These are phyloP conservation scores for Trematosphaeria pertusa DNA, from an alignment of 2,329 filamentous ascomycete species.

Conservation along the genomic window DNA sequence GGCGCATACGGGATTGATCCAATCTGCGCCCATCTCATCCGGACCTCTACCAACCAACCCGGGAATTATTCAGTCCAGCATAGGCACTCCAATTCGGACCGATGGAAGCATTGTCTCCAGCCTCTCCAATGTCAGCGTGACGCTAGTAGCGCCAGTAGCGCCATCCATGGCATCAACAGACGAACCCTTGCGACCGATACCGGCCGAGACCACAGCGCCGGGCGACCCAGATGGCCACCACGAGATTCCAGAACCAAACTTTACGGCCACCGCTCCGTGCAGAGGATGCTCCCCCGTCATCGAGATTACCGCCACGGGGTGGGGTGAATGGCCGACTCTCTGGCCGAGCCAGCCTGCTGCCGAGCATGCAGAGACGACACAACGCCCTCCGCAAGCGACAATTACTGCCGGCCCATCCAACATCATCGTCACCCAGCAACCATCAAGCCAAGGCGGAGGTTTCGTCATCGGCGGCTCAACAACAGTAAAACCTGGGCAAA, in stretches of 20 bases:
- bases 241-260: conserved; percentile 39
- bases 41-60: not conserved
- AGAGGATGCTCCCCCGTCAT: conserved; percentile 36
- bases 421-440: conserved; percentile 23
- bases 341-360: conserved; percentile 18
- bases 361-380: conserved; percentile 25
- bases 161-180: conserved; percentile 30
- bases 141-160: conserved; percentile 1
- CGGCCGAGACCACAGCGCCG: conserved; percentile 26
- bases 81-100: not conserved
- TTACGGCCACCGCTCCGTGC: conserved; percentile 33
- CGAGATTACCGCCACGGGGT: conserved; percentile 34
- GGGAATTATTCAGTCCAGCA: not conserved
- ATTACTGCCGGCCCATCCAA: conserved; percentile 24
- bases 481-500: conserved; percentile 26
- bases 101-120: not conserved
- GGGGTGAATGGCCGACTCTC: conserved; percentile 18
- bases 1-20: not conserved
- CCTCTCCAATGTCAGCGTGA: conserved; percentile 13
- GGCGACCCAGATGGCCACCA: conserved; percentile 40
- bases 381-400: conserved; percentile 12
- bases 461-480: conserved; percentile 29
- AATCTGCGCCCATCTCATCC: conserved; percentile 3
- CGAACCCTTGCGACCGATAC: conserved; percentile 32
- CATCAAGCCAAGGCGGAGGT: conserved; percentile 18